A percentile compares a stretch with the other conserved stretches of the same genome.
Conservation (phyloP, 1,284 basidiomycete genomes). For the Phellinidium pouzarii region DNA sequence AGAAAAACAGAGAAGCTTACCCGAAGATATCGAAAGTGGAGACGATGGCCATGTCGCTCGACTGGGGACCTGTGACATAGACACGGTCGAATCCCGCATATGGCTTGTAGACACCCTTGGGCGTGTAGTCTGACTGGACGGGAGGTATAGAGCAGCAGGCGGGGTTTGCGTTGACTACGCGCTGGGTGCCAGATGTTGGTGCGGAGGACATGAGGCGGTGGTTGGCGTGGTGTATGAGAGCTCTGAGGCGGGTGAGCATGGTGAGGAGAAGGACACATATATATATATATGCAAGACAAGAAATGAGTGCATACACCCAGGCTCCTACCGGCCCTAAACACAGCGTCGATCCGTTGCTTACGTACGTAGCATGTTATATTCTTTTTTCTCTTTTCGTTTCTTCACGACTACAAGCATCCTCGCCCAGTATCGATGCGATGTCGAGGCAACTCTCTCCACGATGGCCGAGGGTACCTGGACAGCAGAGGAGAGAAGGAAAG, state of each 20-base stretch:
- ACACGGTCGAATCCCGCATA: conserved; percentile 36
- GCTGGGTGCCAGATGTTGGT: conserved; percentile 22
- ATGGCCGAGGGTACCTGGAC: conserved; percentile 44
- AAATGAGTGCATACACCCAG: neutral
- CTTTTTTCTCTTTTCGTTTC: conserved; percentile 18
- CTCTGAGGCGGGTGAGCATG: conserved; percentile 39
- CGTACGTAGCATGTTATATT: conserved; percentile 1
- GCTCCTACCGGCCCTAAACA: conserved; percentile 16
- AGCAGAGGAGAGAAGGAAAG: conserved; percentile 36
- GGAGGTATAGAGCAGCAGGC: conserved; percentile 57
- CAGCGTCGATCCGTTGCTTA: neutral
- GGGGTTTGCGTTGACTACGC: conserved; percentile 46
- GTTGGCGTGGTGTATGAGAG: conserved; percentile 36
- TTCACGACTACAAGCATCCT: conserved; percentile 30
- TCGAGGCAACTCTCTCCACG: conserved; percentile 37
- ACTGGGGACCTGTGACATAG: conserved; percentile 46
- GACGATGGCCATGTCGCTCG: conserved; percentile 44
- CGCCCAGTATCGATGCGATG: conserved; percentile 28
- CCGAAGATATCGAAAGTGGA: conserved; percentile 64
- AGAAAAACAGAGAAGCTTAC: conserved; percentile 27
- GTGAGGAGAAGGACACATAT: conserved; percentile 4
- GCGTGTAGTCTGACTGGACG: conserved; percentile 42
- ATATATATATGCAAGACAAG: neutral
- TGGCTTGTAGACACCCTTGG: conserved; percentile 43
- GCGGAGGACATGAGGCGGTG: conserved; percentile 31